These are phyloP conservation scores for Pyronema omphalodes DNA, from an alignment of 495 filamentous ascomycete genomes.

Conservation along the genomic window DNA sequence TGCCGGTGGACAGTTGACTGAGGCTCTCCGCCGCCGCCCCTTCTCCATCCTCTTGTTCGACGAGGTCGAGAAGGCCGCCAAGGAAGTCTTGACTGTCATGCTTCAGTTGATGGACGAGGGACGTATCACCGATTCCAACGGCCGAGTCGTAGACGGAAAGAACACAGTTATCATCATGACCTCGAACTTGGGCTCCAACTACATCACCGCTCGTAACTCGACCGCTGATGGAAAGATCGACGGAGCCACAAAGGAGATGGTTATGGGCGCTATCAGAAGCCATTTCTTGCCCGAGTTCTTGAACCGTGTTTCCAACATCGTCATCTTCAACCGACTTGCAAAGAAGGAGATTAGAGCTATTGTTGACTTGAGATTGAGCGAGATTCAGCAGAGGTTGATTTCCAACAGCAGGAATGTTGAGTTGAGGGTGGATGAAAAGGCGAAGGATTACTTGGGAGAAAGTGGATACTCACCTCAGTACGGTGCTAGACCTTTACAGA, in stretches of 20 bases:
- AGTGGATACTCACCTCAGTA: conserved; percentile 89
- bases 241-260: conserved; percentile 64
- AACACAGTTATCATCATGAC: conserved; percentile 99
- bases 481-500: conserved; percentile 68
- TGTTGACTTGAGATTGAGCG: conserved; percentile 71
- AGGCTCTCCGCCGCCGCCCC: conserved; percentile 75
- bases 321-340: conserved; percentile 97
- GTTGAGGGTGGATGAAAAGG: conserved; percentile 58
- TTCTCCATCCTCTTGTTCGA: conserved; percentile 98
- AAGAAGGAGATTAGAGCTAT: conserved; percentile 79
- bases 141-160: conserved; percentile 76
- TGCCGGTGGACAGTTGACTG: conserved; percentile 85
- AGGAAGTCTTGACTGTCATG: conserved; percentile 89
- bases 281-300: conserved; percentile 98
- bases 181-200: conserved; percentile 88
- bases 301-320: conserved; percentile 82
- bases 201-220: conserved; percentile 41
- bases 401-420: conserved; percentile 63
- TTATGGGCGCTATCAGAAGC: conserved; percentile 71
- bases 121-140: conserved; percentile 95
- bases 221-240: conserved; percentile 51
- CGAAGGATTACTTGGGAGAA: conserved; percentile 73
- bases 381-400: conserved; percentile 76
- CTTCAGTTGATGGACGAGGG: conserved; percentile 98
- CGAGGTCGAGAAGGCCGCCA: conserved; percentile 95